Evolutionary conservation across 176 grass and related monocot species (phyloP).

Genomic region (Eleusine indica): DNA sequence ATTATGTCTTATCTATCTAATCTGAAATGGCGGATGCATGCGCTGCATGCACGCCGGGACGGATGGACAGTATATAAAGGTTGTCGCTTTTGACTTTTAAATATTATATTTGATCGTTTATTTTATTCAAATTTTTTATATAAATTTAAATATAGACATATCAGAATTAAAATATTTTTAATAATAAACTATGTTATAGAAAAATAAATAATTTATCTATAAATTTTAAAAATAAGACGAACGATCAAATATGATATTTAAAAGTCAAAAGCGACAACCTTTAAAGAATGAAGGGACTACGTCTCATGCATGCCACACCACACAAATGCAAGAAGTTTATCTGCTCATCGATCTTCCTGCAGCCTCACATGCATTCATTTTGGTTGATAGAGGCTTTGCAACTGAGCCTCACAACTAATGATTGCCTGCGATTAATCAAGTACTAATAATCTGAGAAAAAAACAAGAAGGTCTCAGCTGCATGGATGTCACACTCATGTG

Average conservation of each 20-base stretch:
- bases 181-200: too few species aligned
- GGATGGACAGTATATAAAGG: not conserved
- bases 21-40: not conserved
- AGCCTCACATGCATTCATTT: not conserved
- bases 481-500: not conserved
- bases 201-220: too few species aligned
- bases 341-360: not conserved
- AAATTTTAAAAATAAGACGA: too few species aligned
- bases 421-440: not conserved
- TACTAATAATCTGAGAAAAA: not conserved
- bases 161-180: too few species aligned
- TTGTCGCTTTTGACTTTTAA: too few species aligned
- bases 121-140: too few species aligned
- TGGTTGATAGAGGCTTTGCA: not conserved
- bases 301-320: not conserved
- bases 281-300: too few species aligned
- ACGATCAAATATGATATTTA: too few species aligned
- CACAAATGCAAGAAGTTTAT: not conserved
- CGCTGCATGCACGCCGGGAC: not conserved
- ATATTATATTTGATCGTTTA: too few species aligned
- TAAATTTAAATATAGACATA: too few species aligned
- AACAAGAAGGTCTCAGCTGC: not conserved
- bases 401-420: not conserved
- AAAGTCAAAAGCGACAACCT: too few species aligned
- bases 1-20: constrained; percentile 18